Evolutionary conservation across 2,329 filamentous ascomycete genomes (phyloP).

Genomic region (Trichophyton verrucosum): DNA sequence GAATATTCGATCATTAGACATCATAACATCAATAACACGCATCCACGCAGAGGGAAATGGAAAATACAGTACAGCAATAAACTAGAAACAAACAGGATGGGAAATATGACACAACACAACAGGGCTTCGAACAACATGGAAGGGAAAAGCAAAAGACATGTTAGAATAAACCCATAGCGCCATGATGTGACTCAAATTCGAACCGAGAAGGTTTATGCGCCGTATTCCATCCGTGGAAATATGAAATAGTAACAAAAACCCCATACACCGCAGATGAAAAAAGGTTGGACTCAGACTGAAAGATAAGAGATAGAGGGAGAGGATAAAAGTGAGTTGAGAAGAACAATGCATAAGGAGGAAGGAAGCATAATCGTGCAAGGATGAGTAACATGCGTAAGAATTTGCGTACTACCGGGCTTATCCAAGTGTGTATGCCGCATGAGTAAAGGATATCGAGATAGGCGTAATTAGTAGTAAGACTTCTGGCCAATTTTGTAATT

Average conservation of each 20-base stretch:
- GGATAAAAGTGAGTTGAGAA: background rate
- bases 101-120: conserved; percentile 1
- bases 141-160: background rate
- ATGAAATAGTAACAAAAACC: background rate
- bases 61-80: conserved; percentile 2
- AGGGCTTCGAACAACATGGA: background rate
- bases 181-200: background rate
- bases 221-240: background rate
- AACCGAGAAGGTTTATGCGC: background rate
- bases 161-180: background rate
- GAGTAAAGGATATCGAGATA: background rate
- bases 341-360: background rate
- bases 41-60: background rate
- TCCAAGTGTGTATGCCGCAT: background rate
- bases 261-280: background rate
- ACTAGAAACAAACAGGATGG: conserved; percentile 5
- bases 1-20: background rate
- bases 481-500: conserved; percentile 58
- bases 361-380: background rate
- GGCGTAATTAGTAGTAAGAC: conserved; percentile 16
- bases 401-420: background rate
- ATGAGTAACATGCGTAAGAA: background rate
- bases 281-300: background rate
- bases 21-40: background rate
- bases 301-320: background rate